Evolutionary conservation across 306 rosid species (phyloP).

Genomic region (Elaeagnus macrophylla): DNA sequence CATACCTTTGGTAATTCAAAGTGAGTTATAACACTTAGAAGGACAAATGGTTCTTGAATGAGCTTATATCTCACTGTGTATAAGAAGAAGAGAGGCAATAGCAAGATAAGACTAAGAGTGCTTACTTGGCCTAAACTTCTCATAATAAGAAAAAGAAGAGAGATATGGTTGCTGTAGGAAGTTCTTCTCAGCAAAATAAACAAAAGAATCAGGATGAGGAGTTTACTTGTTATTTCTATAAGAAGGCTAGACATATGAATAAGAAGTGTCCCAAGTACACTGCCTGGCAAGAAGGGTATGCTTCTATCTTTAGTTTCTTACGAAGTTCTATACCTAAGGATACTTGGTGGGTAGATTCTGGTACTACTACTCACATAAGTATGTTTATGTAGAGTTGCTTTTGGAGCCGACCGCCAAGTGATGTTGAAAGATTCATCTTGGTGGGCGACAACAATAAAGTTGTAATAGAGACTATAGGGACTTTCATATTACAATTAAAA

Average conservation of each 20-base stretch:
- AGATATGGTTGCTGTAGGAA: background rate
- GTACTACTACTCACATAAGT: too few relatives aligned
- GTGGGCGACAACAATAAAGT: too few relatives aligned
- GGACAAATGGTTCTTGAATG: background rate
- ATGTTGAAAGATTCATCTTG: conserved; percentile 10
- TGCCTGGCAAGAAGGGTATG: background rate
- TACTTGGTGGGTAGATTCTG: background rate
- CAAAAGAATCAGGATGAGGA: background rate
- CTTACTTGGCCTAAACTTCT: too few relatives aligned
- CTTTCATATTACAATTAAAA: too few relatives aligned
- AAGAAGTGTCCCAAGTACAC: background rate
- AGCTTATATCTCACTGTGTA: too few relatives aligned
- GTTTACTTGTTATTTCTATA: background rate
- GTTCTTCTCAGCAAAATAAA: background rate
- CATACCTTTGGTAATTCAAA: too few relatives aligned
- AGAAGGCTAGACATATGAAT: background rate
- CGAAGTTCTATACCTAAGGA: background rate
- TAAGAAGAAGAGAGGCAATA: too few relatives aligned
- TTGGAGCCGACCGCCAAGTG: background rate
- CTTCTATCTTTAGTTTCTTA: conserved; percentile 2
- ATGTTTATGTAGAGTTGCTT: too few relatives aligned
- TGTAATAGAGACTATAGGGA: too few relatives aligned
- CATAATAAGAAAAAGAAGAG: background rate
- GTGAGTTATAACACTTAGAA: background rate
- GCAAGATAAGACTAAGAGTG: too few relatives aligned